Evolutionary conservation across 768 basidiomycete genomes (phyloP).

Genomic region (Psilocybe cyanescens): DNA sequence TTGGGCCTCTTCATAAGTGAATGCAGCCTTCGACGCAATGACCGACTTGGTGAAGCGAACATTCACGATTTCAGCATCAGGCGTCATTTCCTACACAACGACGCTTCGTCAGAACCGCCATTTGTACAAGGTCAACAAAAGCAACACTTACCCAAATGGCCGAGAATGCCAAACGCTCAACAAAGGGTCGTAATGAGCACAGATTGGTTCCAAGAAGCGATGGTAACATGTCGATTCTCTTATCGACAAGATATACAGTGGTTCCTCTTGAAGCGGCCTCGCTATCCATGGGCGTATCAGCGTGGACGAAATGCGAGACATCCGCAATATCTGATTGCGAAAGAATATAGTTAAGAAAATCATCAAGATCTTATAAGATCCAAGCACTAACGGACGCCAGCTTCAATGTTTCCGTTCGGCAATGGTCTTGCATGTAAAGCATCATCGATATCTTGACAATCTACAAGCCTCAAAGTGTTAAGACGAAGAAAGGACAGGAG

Average conservation of each 20-base stretch:
- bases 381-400: constrained; percentile 90
- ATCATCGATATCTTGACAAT: constrained; percentile 98
- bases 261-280: constrained; percentile 97
- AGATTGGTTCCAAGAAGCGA: constrained; percentile 92
- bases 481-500: neutral
- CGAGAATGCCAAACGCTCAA: constrained; percentile 94
- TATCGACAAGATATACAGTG: constrained; percentile 97
- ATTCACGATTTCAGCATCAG: constrained; percentile 87
- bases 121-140: neutral
- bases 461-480: constrained; percentile 38
- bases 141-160: constrained; percentile 80
- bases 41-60: constrained; percentile 95
- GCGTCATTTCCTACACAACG: constrained; percentile 76
- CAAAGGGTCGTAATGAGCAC: constrained; percentile 89
- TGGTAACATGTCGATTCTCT: constrained; percentile 98
- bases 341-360: neutral
- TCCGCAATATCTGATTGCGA: constrained; percentile 88
- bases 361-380: neutral
- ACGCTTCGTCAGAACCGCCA: constrained; percentile 9
- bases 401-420: constrained; percentile 94
- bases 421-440: constrained; percentile 88
- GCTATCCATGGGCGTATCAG: constrained; percentile 94
- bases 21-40: constrained; percentile 94
- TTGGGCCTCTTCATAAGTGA: constrained; percentile 97
- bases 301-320: constrained; percentile 93